A percentile compares a stretch with the other conserved stretches of the same genome.
These are phyloP conservation scores for Metarhizium guizhouense DNA, from an alignment of 2,329 filamentous ascomycete species.

Conservation along the genomic window DNA sequence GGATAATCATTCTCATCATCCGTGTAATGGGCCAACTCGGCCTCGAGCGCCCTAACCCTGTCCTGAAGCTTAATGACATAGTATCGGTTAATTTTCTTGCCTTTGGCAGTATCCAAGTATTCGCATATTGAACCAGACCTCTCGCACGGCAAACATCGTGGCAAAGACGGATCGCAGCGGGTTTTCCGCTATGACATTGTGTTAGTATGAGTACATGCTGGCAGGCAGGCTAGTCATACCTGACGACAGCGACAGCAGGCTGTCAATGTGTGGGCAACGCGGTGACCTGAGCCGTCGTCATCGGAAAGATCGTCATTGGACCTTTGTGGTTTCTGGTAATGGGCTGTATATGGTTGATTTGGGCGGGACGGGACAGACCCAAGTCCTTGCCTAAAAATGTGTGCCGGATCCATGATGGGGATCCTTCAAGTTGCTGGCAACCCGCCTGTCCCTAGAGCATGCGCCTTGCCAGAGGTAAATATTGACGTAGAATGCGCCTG, in stretches of 20 bases:
- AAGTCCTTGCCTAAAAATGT: constrained; percentile 51
- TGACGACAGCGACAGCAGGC: constrained; percentile 74
- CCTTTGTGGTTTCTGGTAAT: constrained; percentile 19
- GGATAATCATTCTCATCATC: constrained; percentile 64
- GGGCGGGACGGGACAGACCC: constrained; percentile 32
- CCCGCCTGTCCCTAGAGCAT: background rate
- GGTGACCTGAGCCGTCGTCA: constrained; percentile 41
- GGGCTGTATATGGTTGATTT: constrained; percentile 21
- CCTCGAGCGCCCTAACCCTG: constrained; percentile 72
- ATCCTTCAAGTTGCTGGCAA: background rate
- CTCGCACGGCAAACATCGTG: constrained; percentile 87
- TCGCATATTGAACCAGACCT: constrained; percentile 86
- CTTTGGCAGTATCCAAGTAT: constrained; percentile 86
- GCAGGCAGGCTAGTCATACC: constrained; percentile 32
- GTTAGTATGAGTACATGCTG: constrained; percentile 8
- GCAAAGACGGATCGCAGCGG: constrained; percentile 85
- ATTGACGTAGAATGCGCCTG: background rate
- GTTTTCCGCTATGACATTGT: constrained; percentile 67
- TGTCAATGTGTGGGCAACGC: constrained; percentile 71
- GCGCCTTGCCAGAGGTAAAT: background rate
- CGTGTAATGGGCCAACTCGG: constrained; percentile 70
- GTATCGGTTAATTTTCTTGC: constrained; percentile 75
- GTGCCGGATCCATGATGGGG: constrained; percentile 45
- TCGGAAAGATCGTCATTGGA: constrained; percentile 35
- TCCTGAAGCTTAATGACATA: constrained; percentile 92